phyloP scores from a whole-genome alignment of 306 rosid genomes.

The Geum urbanum region DNA sequence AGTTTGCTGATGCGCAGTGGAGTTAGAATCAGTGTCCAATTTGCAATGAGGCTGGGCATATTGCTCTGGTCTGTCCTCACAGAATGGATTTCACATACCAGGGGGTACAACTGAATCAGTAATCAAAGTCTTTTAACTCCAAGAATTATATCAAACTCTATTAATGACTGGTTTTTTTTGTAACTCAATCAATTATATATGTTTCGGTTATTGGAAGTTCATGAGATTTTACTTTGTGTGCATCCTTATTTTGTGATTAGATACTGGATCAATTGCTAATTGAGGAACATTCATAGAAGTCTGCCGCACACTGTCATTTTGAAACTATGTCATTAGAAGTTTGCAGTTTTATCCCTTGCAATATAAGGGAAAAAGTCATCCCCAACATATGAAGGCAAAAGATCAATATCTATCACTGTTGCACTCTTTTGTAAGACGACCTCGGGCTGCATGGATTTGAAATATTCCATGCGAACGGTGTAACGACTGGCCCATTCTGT shows the following conservation, averaged over 20 bases:
- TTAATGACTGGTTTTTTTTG: neutral
- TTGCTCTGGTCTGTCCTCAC: constrained; percentile 1
- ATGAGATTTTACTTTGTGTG: too few species aligned
- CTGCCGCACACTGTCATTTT: too few species aligned
- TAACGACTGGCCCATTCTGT: neutral
- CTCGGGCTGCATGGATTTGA: neutral
- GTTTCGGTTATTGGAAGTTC: too few species aligned
- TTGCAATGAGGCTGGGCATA: constrained; percentile 9
- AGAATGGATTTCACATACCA: neutral
- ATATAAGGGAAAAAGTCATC: neutral
- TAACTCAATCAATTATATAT: too few species aligned
- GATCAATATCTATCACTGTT: neutral
- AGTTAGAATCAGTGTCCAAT: constrained; percentile 3
- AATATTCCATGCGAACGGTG: neutral
- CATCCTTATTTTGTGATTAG: too few species aligned
- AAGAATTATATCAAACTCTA: neutral
- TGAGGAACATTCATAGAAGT: too few species aligned
- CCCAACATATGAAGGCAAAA: neutral
- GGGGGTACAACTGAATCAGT: neutral
- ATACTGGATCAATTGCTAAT: too few species aligned
- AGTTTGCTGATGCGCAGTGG: neutral
- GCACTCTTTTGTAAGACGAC: neutral
- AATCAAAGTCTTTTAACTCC: neutral
- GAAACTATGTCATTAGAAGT: too few species aligned
- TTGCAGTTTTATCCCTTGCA: neutral